Evolutionary conservation across 148 eudicot species (phyloP).

Genomic region (Chenopodium album): DNA sequence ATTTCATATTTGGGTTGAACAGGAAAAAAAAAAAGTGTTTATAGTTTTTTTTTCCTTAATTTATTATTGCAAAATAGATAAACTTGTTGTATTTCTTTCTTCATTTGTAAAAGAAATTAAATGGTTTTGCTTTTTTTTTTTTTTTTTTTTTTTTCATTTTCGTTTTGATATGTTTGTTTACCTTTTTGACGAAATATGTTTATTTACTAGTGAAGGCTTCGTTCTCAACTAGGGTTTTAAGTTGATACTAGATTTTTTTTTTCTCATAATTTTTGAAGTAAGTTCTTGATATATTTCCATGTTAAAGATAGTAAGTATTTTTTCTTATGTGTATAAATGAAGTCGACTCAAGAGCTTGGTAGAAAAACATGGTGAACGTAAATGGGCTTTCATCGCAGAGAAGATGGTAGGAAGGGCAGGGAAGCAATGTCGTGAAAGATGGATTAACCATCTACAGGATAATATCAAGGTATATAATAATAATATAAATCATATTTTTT

Average conservation of each 20-base stretch:
- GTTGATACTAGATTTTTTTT: not conserved
- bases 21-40: too few relatives aligned
- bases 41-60: too few relatives aligned
- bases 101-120: too few relatives aligned
- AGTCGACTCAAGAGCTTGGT: constrained; percentile 52
- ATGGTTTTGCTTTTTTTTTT: too few relatives aligned
- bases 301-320: not conserved
- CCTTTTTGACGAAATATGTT: too few relatives aligned
- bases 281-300: not conserved
- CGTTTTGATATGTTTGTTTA: too few relatives aligned
- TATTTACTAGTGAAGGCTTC: not conserved
- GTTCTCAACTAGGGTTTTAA: not conserved
- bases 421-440: constrained; percentile 85
- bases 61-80: too few relatives aligned
- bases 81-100: not conserved
- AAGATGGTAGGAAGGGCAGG: constrained; percentile 60
- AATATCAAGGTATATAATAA: constrained; percentile 55
- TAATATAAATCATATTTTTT: not conserved
- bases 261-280: not conserved
- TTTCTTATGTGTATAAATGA: not conserved
- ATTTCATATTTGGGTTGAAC: too few relatives aligned
- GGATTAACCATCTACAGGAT: constrained; percentile 83
- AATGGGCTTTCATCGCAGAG: constrained; percentile 62
- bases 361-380: constrained; percentile 40
- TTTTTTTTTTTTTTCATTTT: too few relatives aligned